Evolutionary conservation across 2,329 filamentous ascomycete genomes (phyloP).

Genomic region (Cladosporium sp.): DNA sequence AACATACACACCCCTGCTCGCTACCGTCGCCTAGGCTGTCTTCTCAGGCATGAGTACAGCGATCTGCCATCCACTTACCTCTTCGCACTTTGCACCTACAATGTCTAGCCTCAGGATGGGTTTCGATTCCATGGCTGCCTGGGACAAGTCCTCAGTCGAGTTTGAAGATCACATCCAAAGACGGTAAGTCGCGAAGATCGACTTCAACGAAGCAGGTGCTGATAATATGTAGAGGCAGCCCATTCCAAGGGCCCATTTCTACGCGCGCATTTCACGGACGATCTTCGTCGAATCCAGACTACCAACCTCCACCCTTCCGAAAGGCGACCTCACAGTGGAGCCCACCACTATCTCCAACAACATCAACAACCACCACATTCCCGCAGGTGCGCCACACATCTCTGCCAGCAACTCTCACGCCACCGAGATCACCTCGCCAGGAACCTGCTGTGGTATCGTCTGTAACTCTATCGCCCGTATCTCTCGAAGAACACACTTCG

Average conservation of each 20-base stretch:
- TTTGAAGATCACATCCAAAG: conserved; percentile 26
- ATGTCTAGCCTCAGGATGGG: conserved; percentile 24
- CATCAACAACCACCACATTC: conserved; percentile 24
- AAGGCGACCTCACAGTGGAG: conserved; percentile 35
- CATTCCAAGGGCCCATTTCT: not conserved
- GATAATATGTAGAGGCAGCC: not conserved
- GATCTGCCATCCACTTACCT: conserved; percentile 11
- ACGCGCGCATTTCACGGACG: conserved; percentile 11
- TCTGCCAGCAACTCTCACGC: conserved; percentile 20
- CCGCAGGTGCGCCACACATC: conserved; percentile 23
- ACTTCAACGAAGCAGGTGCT: not conserved
- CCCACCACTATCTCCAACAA: conserved; percentile 35
- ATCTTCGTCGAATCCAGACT: conserved; percentile 11
- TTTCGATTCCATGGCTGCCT: conserved; percentile 32
- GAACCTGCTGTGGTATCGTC: not conserved
- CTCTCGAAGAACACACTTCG: conserved; percentile 22
- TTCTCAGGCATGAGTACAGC: conserved; percentile 21
- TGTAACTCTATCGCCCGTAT: not conserved
- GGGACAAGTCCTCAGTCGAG: conserved; percentile 24
- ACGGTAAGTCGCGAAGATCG: conserved; percentile 21
- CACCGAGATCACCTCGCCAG: conserved; percentile 9
- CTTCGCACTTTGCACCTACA: not conserved
- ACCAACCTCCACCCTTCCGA: conserved; percentile 31
- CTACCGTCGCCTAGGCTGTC: not conserved
- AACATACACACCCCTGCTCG: conserved; percentile 13